Percentiles rank a stretch among this genome's conserved stretches.
Evolutionary conservation across 2,329 filamentous ascomycete genomes (phyloP).

Genomic region (Aspergillus cejpii): DNA sequence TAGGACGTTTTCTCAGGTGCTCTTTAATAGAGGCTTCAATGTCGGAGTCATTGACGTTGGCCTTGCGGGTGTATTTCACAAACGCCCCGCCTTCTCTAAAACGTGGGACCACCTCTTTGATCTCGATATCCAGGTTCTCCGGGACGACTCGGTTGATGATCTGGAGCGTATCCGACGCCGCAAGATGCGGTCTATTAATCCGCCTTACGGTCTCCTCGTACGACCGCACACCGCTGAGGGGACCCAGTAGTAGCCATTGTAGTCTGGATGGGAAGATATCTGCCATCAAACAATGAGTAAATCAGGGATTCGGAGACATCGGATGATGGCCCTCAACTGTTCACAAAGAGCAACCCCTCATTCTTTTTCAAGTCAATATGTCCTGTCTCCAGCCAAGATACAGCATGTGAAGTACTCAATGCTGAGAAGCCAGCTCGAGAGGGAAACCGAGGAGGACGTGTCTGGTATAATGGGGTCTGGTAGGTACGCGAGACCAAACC

Average conservation of each 20-base stretch:
- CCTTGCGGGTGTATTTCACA: slow-evolving; percentile 67
- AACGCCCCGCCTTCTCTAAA: slow-evolving; percentile 90
- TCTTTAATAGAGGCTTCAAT: slow-evolving; percentile 57
- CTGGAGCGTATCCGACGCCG: slow-evolving; percentile 50
- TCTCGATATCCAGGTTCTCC: slow-evolving; percentile 55
- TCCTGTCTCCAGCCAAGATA: slow-evolving; percentile 59
- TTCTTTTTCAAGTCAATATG: slow-evolving; percentile 71
- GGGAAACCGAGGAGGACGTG: not conserved
- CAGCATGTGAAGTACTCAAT: slow-evolving; percentile 35
- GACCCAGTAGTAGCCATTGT: slow-evolving; percentile 53
- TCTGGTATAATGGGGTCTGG: slow-evolving; percentile 4
- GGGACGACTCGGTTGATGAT: slow-evolving; percentile 59
- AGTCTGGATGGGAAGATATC: slow-evolving; percentile 80
- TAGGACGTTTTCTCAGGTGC: slow-evolving; percentile 60
- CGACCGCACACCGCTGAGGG: slow-evolving; percentile 42
- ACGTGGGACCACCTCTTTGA: slow-evolving; percentile 75
- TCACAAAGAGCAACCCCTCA: slow-evolving; percentile 82
- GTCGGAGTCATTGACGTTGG: slow-evolving; percentile 44
- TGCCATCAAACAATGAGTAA: slow-evolving; percentile 28
- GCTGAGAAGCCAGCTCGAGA: not conserved
- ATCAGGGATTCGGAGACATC: not conserved
- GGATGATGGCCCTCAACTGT: slow-evolving; percentile 55
- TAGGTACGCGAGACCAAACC: slow-evolving; percentile 8
- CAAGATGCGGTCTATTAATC: slow-evolving; percentile 47
- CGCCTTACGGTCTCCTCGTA: slow-evolving; percentile 47